phyloP scores from a whole-genome alignment of 345 rosid species.

The Salix purpurea region DNA sequence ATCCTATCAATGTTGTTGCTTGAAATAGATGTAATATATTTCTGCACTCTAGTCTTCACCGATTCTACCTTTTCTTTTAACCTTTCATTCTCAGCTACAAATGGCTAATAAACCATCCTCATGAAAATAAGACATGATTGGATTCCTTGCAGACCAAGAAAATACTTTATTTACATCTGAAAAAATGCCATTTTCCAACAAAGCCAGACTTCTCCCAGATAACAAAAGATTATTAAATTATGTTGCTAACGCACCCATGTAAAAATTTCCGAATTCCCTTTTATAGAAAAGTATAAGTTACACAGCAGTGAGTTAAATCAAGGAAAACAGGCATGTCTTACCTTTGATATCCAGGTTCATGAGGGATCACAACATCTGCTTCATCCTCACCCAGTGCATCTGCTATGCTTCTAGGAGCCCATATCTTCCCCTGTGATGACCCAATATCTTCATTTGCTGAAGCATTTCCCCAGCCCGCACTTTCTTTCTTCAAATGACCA shows the following conservation, averaged over 20 bases:
- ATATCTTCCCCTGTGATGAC: slow-evolving; percentile 39
- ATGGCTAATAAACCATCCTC: not conserved
- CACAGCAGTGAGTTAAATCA: not conserved
- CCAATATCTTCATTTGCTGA: slow-evolving; percentile 43
- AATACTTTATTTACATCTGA: not conserved
- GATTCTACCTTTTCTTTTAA: not conserved
- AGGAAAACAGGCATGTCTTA: slow-evolving; percentile 14
- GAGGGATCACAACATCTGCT: slow-evolving; percentile 80
- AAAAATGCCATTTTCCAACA: not conserved
- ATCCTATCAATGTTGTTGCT: slow-evolving; percentile 13
- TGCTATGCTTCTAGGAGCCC: slow-evolving; percentile 71
- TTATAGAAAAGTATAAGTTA: not conserved
- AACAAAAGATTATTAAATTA: not conserved
- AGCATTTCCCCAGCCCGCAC: slow-evolving; percentile 32
- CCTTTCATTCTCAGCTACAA: slow-evolving; percentile 16
- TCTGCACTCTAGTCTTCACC: slow-evolving; percentile 12
- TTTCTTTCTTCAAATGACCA: slow-evolving; percentile 56
- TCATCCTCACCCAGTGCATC: slow-evolving; percentile 99
- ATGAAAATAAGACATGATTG: not conserved
- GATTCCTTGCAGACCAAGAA: not conserved
- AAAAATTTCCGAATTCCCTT: not conserved
- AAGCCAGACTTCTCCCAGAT: not conserved
- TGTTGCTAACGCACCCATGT: not conserved
- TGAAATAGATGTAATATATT: slow-evolving; percentile 12
- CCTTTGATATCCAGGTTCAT: slow-evolving; percentile 48